phyloP scores from a whole-genome alignment of 345 rosid species.

The Euphorbia tirucalli region DNA sequence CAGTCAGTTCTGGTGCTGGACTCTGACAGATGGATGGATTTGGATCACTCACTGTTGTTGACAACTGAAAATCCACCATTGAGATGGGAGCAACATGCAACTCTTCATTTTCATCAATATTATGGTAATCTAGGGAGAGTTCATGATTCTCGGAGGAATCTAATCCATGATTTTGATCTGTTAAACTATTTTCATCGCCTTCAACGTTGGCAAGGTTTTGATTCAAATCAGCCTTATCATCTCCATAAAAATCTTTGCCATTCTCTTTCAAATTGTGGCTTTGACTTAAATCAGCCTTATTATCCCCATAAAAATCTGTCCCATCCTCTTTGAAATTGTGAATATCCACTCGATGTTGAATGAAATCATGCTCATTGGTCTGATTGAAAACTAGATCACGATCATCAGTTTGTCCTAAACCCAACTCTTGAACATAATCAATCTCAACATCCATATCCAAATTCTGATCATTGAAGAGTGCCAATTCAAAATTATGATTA shows the following conservation, averaged over 20 bases:
- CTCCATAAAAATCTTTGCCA: slow-evolving; percentile 20
- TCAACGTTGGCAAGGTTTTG: slow-evolving; percentile 11
- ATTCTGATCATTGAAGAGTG: background rate
- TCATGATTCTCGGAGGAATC: slow-evolving; percentile 14
- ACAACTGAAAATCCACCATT: slow-evolving; percentile 31
- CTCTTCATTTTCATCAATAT: slow-evolving; percentile 10
- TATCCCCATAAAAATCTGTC: slow-evolving; percentile 22
- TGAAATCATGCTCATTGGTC: slow-evolving; percentile 15
- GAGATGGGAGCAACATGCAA: slow-evolving; percentile 34
- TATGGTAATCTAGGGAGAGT: slow-evolving; percentile 17
- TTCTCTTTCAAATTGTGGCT: background rate
- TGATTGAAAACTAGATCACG: background rate
- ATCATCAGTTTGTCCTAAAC: slow-evolving; percentile 13
- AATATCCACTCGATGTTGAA: slow-evolving; percentile 8
- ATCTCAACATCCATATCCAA: slow-evolving; percentile 12
- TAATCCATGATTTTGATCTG: slow-evolving; percentile 14
- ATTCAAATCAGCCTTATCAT: slow-evolving; percentile 4
- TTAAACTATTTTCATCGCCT: slow-evolving; percentile 17
- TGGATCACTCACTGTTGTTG: slow-evolving; percentile 35
- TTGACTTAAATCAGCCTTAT: slow-evolving; percentile 8
- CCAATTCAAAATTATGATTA: background rate
- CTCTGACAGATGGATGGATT: slow-evolving; percentile 46
- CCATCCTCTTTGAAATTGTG: slow-evolving; percentile 17
- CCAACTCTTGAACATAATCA: slow-evolving; percentile 4
- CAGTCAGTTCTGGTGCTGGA: slow-evolving; percentile 51